Evolutionary conservation across 805 yeast genomes (phyloP).

Genomic region (Candida coleopterorum): DNA sequence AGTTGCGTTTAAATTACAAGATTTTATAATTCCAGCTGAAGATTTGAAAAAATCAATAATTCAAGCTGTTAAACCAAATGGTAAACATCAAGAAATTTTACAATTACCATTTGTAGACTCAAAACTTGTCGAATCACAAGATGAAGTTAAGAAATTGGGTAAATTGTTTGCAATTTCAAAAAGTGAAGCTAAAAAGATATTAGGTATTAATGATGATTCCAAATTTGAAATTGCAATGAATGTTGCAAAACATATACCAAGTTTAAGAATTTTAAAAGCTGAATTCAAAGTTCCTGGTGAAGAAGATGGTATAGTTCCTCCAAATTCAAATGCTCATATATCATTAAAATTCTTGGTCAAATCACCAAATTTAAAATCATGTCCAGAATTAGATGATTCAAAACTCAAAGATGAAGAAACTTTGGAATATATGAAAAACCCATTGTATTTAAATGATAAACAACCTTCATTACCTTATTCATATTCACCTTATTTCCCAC

Average conservation of each 20-base stretch:
- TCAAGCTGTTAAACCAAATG: constrained; percentile 65
- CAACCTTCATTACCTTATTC: constrained; percentile 69
- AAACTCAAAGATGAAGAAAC: constrained; percentile 53
- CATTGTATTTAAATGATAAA: constrained; percentile 57
- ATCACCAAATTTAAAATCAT: constrained; percentile 65
- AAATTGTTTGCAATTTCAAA: constrained; percentile 60
- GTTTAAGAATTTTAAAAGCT: constrained; percentile 61
- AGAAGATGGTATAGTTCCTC: constrained; percentile 54
- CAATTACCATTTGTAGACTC: constrained; percentile 76
- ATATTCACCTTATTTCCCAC: constrained; percentile 75
- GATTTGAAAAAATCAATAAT: constrained; percentile 67
- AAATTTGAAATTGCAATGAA: constrained; percentile 46
- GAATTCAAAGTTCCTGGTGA: constrained; percentile 88
- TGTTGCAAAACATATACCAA: constrained; percentile 65
- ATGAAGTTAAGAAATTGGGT: constrained; percentile 56
- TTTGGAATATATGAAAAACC: constrained; percentile 66
- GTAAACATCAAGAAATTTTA: constrained; percentile 56
- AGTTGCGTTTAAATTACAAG: constrained; percentile 68
- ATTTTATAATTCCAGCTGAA: constrained; percentile 53
- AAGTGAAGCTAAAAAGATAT: constrained; percentile 48
- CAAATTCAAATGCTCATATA: constrained; percentile 63
- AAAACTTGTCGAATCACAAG: constrained; percentile 36
- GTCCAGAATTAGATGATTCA: constrained; percentile 39
- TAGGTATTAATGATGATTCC: constrained; percentile 48
- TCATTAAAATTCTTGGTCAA: constrained; percentile 70